Percentiles rank a stretch among this genome's conserved stretches.
phyloP scores from a whole-genome alignment of 768 basidiomycete genomes.

The Auricularia heimuer region DNA sequence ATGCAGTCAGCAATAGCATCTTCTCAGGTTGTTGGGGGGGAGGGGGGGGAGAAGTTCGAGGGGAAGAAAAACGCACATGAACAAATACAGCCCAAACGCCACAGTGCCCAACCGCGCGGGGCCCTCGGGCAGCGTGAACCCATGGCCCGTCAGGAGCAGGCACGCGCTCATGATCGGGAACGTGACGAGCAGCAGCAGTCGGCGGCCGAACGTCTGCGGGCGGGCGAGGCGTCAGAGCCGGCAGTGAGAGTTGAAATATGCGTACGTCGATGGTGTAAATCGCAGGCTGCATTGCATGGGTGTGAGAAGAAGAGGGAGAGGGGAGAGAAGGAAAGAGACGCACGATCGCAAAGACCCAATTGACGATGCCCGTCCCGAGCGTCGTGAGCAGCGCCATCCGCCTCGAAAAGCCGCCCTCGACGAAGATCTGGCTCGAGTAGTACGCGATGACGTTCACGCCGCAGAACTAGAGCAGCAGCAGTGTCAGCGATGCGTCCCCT shows the following conservation, averaged over 20 bases:
- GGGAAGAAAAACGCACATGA: conserved; percentile 10
- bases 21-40: too few species aligned
- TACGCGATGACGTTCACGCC: conserved; percentile 76
- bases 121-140: conserved; percentile 20
- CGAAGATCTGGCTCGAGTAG: conserved; percentile 73
- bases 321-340: too few species aligned
- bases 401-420: conserved; percentile 42
- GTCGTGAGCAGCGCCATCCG: conserved; percentile 49
- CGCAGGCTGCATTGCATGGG: background rate
- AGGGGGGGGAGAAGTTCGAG: too few species aligned
- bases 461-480: conserved; percentile 51
- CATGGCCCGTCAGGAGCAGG: conserved; percentile 40
- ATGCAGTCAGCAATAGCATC: too few species aligned
- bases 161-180: conserved; percentile 47
- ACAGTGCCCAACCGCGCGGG: background rate
- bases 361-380: conserved; percentile 27
- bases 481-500: background rate
- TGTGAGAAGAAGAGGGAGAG: background rate
- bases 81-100: background rate
- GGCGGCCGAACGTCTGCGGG: conserved; percentile 47
- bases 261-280: conserved; percentile 15
- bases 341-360: conserved; percentile 3
- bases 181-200: conserved; percentile 40
- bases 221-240: background rate
- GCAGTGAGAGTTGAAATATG: background rate